Percentiles rank a stretch among this genome's conserved stretches.
Conservation (phyloP, 2,329 filamentous ascomycete species). For the Aspergillus tubingensis region DNA sequence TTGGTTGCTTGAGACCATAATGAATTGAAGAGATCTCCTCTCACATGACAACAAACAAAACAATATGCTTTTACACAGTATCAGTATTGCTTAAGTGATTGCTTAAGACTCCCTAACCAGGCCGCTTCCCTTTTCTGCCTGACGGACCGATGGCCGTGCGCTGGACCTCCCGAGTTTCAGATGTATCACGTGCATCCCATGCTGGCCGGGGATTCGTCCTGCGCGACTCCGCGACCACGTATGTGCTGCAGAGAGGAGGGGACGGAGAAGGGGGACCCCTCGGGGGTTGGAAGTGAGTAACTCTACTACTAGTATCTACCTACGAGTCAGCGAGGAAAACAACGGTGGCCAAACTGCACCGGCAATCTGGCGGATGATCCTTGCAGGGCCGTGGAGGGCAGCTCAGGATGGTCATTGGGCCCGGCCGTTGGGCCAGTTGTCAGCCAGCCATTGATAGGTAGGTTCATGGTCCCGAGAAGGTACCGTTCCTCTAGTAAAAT, state of each 20-base stretch:
- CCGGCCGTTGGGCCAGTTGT: constrained; percentile 2
- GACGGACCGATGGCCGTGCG: constrained; percentile 2
- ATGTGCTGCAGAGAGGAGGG: not conserved
- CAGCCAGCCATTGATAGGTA: constrained; percentile 1
- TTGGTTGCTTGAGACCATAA: constrained; percentile 24
- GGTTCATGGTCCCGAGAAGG: not conserved
- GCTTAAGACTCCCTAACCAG: no score
- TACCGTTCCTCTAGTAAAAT: not conserved
- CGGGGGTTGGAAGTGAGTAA: not conserved
- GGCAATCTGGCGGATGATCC: constrained; percentile 18
- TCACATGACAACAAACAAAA: constrained; percentile 11
- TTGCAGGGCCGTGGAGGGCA: constrained; percentile 12
- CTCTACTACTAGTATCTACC: not conserved
- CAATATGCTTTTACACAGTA: no score
- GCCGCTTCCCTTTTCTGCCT: not conserved
- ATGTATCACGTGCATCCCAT: constrained; percentile 3
- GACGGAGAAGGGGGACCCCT: not conserved
- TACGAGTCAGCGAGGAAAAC: not conserved
- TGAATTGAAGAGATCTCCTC: constrained; percentile 31
- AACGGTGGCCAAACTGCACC: constrained; percentile 12
- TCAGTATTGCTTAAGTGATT: not conserved
- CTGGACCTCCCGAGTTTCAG: constrained; percentile 6
- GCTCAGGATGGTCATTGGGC: constrained; percentile 1
- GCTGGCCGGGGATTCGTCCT: not conserved
- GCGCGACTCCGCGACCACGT: not conserved